A percentile compares a stretch with the other conserved stretches of the same genome.
These are phyloP conservation scores for Metschnikowia reukaufii DNA, from an alignment of 805 yeast genomes.

Conservation along the genomic window DNA sequence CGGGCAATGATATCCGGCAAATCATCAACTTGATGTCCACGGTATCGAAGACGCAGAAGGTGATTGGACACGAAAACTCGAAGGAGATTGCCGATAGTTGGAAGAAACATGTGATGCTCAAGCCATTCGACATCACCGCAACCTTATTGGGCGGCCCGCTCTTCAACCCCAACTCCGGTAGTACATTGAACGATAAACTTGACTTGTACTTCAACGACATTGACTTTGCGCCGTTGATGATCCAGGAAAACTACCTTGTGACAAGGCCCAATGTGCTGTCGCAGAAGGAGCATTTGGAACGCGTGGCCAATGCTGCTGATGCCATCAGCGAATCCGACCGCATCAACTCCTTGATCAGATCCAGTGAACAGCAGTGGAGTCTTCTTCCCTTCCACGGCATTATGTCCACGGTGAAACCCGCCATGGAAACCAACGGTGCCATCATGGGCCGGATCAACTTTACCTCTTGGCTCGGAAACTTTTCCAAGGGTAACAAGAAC, in stretches of 20 bases:
- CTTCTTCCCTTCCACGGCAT: conserved; percentile 88
- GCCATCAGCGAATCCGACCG: conserved; percentile 82
- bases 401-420: conserved; percentile 80
- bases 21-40: conserved; percentile 87
- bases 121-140: conserved; percentile 87
- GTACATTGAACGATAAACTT: conserved; percentile 74
- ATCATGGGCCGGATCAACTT: conserved; percentile 70
- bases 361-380: conserved; percentile 93
- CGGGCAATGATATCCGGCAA: conserved; percentile 91
- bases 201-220: conserved; percentile 91
- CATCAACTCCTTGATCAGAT: conserved; percentile 78
- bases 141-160: conserved; percentile 59
- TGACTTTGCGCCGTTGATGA: conserved; percentile 92
- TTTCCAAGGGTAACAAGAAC: conserved; percentile 79
- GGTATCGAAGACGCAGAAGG: conserved; percentile 69
- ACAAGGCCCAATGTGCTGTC: conserved; percentile 56
- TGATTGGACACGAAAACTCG: conserved; percentile 63
- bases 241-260: conserved; percentile 85
- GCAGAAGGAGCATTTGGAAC: conserved; percentile 54
- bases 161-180: conserved; percentile 52
- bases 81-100: conserved; percentile 63
- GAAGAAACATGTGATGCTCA: conserved; percentile 87
- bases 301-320: conserved; percentile 79
- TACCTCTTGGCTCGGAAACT: conserved; percentile 86
- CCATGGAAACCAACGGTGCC: conserved; percentile 71